A percentile compares a stretch with the other conserved stretches of the same genome.
Evolutionary conservation across 352 stramenopile species (phyloP).

Genomic region (Globisporangium abappressorium): DNA sequence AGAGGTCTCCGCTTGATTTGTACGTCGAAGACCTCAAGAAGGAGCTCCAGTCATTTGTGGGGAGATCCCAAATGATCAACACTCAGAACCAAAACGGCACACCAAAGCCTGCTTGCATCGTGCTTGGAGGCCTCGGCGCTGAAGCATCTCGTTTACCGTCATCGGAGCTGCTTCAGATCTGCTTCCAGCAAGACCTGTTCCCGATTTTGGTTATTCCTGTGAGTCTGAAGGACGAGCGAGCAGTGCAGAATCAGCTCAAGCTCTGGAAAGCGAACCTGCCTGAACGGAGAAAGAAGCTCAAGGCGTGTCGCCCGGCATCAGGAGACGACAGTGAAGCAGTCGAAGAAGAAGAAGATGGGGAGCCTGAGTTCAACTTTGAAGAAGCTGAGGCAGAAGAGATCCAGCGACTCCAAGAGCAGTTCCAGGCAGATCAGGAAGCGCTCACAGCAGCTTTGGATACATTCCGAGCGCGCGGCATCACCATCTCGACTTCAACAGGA

Average conservation of each 20-base stretch:
- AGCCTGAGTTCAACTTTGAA: constrained; percentile 30
- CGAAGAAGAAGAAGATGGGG: constrained; percentile 17
- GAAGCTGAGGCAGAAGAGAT: constrained; percentile 39
- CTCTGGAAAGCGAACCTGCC: constrained; percentile 30
- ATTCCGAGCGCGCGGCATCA: constrained; percentile 37
- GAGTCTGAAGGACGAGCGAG: constrained; percentile 25
- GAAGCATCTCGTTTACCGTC: constrained; percentile 30
- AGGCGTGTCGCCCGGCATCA: constrained; percentile 7
- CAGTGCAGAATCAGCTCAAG: constrained; percentile 27
- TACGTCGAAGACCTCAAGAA: constrained; percentile 25
- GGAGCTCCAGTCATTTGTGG: constrained; percentile 13
- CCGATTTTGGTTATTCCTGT: constrained; percentile 52
- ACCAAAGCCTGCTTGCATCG: not conserved
- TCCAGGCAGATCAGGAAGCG: constrained; percentile 35
- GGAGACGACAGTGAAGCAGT: constrained; percentile 9
- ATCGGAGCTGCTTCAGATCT: constrained; percentile 32
- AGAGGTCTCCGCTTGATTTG: constrained; percentile 6
- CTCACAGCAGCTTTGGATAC: constrained; percentile 31
- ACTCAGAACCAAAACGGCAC: not conserved
- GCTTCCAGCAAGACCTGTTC: constrained; percentile 45
- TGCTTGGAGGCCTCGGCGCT: constrained; percentile 15
- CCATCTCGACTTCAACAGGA: constrained; percentile 14
- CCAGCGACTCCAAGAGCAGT: constrained; percentile 43
- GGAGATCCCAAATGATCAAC: not conserved
- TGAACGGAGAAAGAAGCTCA: constrained; percentile 8